Evolutionary conservation across 2,329 filamentous ascomycete species (phyloP), one percentile per base, ranked within the genome.

Genomic region (Salinomyces thailandicus): DNA sequence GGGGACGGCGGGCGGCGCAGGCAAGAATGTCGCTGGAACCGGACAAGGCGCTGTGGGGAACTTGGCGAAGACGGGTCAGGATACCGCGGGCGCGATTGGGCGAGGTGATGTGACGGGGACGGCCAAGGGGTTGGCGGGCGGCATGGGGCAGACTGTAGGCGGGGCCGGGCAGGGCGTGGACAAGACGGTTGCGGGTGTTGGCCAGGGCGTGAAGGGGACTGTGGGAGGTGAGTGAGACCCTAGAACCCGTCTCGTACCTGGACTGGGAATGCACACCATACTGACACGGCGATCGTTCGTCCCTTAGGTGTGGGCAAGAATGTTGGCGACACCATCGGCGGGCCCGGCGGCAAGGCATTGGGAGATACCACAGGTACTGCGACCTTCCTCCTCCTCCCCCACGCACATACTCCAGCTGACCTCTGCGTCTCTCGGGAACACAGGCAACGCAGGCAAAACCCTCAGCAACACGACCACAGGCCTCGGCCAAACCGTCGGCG

Each of bases 11-110:
- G 32, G 31, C 5, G 41, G 53, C 18, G 53, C 54, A 2, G 49
- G 60, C 1, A 65, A 60, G 46, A 55, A 56, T 13, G 54, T 62
- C 8, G 51, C 58, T 18, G 54, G 59, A 31, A 57, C 60, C 3
- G 58, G 57, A 2, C 41, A 44, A 22, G 40, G 45, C 13, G 51
- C 48, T 22, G 48, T 46, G 9, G 51, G 52, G 5, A 50, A 55
- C 33, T 24, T 57, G 13, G 37, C 42, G 5, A 41, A 53, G 31
- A 53, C 54, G 2, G 54, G 46, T 0, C 48, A 45, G 20, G 45
- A 55, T 30, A 54, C 53, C 6, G 45, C 33, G 2, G 46, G 43
- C 5, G 52, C 53, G 2, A 44, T 48, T 14, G 37, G 41, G 5
- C 43, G 44, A n/a, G 49, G 52, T 11, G 52, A 57, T 34, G 24